phyloP scores from a whole-genome alignment of 208 protist species.

The Trypanosoma brucei region DNA sequence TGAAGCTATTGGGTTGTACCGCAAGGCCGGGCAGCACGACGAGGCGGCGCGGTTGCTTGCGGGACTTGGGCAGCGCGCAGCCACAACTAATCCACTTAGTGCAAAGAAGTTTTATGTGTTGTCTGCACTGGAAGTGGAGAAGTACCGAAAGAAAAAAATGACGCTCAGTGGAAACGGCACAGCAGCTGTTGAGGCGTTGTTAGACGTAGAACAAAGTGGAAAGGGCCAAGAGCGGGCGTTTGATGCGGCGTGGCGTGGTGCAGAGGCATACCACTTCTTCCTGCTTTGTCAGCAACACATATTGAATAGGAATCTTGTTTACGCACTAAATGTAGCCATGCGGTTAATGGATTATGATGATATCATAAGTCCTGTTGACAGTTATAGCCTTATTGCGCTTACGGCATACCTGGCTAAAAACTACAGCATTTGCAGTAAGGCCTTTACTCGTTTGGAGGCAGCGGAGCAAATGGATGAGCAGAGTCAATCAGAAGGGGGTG shows the following conservation, averaged over 20 bases:
- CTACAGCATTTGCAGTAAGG: constrained; percentile 91
- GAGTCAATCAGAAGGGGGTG: constrained; percentile 21
- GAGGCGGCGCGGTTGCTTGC: constrained; percentile 92
- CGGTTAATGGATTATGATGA: constrained; percentile 94
- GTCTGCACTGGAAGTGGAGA: constrained; percentile 93
- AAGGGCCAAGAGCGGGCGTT: constrained; percentile 64
- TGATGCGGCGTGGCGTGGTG: constrained; percentile 89
- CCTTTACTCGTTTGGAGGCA: constrained; percentile 92
- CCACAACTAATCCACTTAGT: constrained; percentile 70
- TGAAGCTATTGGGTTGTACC: constrained; percentile 95
- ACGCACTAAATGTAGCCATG: constrained; percentile 82
- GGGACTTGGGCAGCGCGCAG: constrained; percentile 74
- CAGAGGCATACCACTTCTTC: constrained; percentile 96
- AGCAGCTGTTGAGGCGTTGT: constrained; percentile 68
- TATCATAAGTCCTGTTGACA: constrained; percentile 80
- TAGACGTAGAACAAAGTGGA: constrained; percentile 61
- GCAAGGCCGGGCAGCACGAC: constrained; percentile 91
- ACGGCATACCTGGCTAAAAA: constrained; percentile 90
- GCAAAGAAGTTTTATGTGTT: constrained; percentile 96
- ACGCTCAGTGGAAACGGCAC: constrained; percentile 54
- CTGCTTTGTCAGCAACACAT: constrained; percentile 90
- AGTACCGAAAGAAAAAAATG: constrained; percentile 70
- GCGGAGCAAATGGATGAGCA: constrained; percentile 55
- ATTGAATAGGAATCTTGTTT: constrained; percentile 58
- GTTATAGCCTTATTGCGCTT: constrained; percentile 94